These are phyloP conservation scores for Spathaspora arborariae DNA, from an alignment of 805 yeast species.

Conservation along the genomic window DNA sequence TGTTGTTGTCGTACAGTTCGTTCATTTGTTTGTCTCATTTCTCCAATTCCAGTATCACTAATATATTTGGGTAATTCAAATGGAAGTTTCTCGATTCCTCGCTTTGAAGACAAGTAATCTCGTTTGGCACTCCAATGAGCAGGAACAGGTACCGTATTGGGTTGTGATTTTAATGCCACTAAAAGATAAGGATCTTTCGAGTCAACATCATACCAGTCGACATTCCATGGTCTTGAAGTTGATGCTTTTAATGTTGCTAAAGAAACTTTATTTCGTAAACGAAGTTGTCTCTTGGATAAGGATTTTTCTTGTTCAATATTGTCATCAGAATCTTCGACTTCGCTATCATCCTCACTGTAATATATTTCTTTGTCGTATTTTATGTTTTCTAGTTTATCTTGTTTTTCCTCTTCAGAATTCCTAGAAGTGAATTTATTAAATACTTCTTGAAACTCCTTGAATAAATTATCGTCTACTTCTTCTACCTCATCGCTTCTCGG, in stretches of 20 bases:
- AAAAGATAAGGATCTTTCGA: slow-evolving; percentile 72
- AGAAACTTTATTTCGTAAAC: slow-evolving; percentile 54
- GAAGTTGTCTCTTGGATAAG: slow-evolving; percentile 48
- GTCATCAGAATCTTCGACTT: slow-evolving; percentile 13
- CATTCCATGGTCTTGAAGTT: slow-evolving; percentile 61
- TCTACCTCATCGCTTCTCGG: slow-evolving; percentile 1
- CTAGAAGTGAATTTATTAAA: slow-evolving; percentile 14
- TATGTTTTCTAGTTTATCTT: not conserved
- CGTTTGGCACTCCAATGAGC: slow-evolving; percentile 77
- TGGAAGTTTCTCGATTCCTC: slow-evolving; percentile 65
- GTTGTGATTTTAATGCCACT: slow-evolving; percentile 58
- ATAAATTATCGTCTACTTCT: slow-evolving; percentile 8
- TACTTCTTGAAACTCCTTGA: slow-evolving; percentile 18
- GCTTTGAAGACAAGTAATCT: slow-evolving; percentile 64
- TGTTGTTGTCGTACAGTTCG: slow-evolving; percentile 65
- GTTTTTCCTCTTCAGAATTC: not conserved
- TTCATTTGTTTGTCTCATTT: slow-evolving; percentile 70
- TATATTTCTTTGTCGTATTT: slow-evolving; percentile 1
- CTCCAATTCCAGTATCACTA: slow-evolving; percentile 77
- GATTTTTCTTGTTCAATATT: slow-evolving; percentile 14
- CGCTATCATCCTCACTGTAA: slow-evolving; percentile 23
- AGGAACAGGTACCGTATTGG: slow-evolving; percentile 75
- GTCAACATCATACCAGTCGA: slow-evolving; percentile 87
- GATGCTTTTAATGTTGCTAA: slow-evolving; percentile 63
- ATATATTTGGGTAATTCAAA: slow-evolving; percentile 79